Conservation (phyloP, 352 stramenopile genomes). For the Phytophthora megakarya region DNA sequence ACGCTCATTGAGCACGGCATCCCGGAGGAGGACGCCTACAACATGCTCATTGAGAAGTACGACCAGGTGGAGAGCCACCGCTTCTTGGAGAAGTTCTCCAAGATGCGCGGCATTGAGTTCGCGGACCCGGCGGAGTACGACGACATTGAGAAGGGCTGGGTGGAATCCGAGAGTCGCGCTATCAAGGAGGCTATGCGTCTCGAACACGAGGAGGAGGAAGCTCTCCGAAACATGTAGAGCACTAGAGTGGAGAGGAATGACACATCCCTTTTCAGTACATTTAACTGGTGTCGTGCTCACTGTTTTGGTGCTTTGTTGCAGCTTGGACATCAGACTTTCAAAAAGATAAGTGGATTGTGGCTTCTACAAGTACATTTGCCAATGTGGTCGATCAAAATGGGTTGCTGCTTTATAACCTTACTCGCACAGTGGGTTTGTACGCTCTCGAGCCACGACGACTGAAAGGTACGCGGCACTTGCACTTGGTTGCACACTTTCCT, state of each 20-base stretch:
- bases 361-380: slow-evolving; percentile 36
- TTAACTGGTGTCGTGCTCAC: not conserved
- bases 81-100: slow-evolving; percentile 84
- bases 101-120: slow-evolving; percentile 81
- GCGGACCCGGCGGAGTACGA: slow-evolving; percentile 78
- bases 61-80: slow-evolving; percentile 79
- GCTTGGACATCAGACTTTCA: not conserved
- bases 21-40: slow-evolving; percentile 78
- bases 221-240: slow-evolving; percentile 67
- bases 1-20: slow-evolving; percentile 86
- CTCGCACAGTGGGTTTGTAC: slow-evolving; percentile 66
- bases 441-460: slow-evolving; percentile 61
- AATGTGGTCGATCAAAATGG: slow-evolving; percentile 30
- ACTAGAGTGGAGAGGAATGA: slow-evolving; percentile 7
- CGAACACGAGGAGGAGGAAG: slow-evolving; percentile 82
- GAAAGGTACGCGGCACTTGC: slow-evolving; percentile 48
- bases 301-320: not conserved
- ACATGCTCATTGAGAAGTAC: slow-evolving; percentile 86
- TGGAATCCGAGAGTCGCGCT: slow-evolving; percentile 75
- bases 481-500: slow-evolving; percentile 20
- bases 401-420: slow-evolving; percentile 19
- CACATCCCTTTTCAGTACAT: not conserved
- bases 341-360: slow-evolving; percentile 29
- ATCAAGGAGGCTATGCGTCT: slow-evolving; percentile 88
- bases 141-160: slow-evolving; percentile 83